Evolutionary conservation across 2,329 filamentous ascomycete genomes (phyloP).

Genomic region (Fusarium oligoseptatum): DNA sequence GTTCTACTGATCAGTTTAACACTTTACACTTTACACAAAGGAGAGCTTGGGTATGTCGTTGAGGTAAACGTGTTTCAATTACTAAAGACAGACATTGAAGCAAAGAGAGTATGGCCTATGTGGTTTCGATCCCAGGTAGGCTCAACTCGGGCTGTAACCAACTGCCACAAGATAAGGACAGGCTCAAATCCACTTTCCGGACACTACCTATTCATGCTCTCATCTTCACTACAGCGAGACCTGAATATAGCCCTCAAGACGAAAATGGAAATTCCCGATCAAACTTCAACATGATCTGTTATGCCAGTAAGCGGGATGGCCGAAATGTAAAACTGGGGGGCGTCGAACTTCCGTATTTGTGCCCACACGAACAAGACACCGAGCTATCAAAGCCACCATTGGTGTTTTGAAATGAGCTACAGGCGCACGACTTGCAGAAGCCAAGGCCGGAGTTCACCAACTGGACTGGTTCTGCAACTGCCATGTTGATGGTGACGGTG

Average conservation of each 20-base stretch:
- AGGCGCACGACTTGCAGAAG: not conserved
- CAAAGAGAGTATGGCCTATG: too few species aligned
- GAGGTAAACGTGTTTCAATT: too few species aligned
- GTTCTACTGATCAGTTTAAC: too few species aligned
- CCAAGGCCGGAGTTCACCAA: not conserved
- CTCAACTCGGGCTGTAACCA: too few species aligned
- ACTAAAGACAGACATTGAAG: too few species aligned
- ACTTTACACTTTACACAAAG: too few species aligned
- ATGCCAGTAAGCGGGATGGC: not conserved
- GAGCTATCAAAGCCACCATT: not conserved
- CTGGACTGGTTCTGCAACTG: not conserved
- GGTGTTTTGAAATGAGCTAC: not conserved
- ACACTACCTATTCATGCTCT: not conserved
- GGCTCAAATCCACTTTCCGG: too few species aligned
- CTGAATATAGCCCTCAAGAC: not conserved
- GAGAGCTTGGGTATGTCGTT: too few species aligned
- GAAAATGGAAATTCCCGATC: not conserved
- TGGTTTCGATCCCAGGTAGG: too few species aligned
- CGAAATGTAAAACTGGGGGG: not conserved
- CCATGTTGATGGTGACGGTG: not conserved
- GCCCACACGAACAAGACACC: not conserved
- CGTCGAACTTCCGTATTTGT: not conserved
- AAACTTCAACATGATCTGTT: not conserved
- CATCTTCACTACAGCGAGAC: not conserved
- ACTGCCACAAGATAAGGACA: too few species aligned